phyloP scores from a whole-genome alignment of 2,329 filamentous ascomycete genomes.

The Talaromyces albobiverticillius region DNA sequence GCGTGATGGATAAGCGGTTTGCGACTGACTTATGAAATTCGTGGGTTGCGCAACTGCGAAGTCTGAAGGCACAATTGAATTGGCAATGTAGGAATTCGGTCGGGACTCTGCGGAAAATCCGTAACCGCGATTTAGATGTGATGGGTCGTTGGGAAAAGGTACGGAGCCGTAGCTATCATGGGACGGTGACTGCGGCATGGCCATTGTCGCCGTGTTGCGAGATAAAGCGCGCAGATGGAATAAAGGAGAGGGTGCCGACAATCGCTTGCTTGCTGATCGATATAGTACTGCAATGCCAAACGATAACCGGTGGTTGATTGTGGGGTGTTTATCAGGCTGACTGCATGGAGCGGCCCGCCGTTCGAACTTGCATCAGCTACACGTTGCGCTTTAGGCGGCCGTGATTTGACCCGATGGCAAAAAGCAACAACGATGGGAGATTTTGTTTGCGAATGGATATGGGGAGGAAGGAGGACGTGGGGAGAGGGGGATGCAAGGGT shows the following conservation, averaged over 20 bases:
- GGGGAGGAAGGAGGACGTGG: neutral
- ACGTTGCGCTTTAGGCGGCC: neutral
- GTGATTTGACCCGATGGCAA: neutral
- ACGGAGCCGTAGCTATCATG: constrained; percentile 36
- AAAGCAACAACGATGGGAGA: neutral
- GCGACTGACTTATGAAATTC: constrained; percentile 25
- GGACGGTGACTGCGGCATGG: constrained; percentile 34
- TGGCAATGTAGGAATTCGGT: constrained; percentile 40
- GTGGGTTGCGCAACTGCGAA: constrained; percentile 33
- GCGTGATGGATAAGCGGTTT: constrained; percentile 33
- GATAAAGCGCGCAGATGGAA: neutral
- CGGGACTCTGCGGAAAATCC: constrained; percentile 33
- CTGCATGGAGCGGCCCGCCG: constrained; percentile 4
- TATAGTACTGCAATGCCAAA: neutral
- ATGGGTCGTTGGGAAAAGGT: constrained; percentile 28
- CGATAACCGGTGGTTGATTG: neutral
- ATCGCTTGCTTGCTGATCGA: neutral
- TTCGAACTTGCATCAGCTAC: neutral
- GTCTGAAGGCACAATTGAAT: constrained; percentile 27
- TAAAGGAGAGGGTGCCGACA: neutral
- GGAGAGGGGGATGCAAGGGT: neutral
- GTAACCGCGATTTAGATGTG: constrained; percentile 31
- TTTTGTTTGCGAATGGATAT: constrained; percentile 7
- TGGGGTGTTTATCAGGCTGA: constrained; percentile 5
- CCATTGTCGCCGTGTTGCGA: constrained; percentile 2